Evolutionary conservation across 441 rosid species (phyloP), one percentile per base, ranked within the genome.

Genomic region (Pelargonium fulgidum): DNA sequence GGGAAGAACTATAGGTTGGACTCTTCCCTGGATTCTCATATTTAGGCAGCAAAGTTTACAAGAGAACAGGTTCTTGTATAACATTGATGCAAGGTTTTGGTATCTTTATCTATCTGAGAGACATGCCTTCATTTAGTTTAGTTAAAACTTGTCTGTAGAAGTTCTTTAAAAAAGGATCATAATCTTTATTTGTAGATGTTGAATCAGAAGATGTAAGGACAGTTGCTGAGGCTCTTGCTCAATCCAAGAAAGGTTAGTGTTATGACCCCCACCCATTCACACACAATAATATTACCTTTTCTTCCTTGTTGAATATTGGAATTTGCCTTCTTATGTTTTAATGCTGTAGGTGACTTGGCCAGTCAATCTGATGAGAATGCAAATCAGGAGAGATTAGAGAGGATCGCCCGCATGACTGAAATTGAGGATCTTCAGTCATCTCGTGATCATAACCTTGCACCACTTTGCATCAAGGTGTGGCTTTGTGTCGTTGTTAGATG

Each of bases 361-460:
- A 78, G 77, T 68, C 93, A 82, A 78, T 75, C 77, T 61, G 81
- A 73, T 75, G 80, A 73, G 61, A 81, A 79, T 63, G 75, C 77
- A 61, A 82, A 78, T 70, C 80, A 66, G 80, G 84, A 86, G 76
- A 81, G 84, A 73, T 76, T 67, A 68, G 85, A 74, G 68, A 85
- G 92, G 78, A 73, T 82, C 62, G 80, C 90, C 20, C 81, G 82
- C 68, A 68, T 81, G 80, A 82, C 87, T 69, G 92, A 80, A 79
- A 86, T 94, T 83, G 99, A 93, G 77, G 96, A 91, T 80, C 97
- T 93, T 76, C 92, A 78, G 77, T 82, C 83, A 69, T 82, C 93
- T 69, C 83, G 80, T 20, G 82, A 81, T 68, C 88, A 73, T 67
- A 92, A 87, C n/a, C 73, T 86, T 50, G 97, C 97, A 52, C 90